A percentile compares a stretch with the other conserved stretches of the same genome.
Conservation (phyloP, 805 yeast species). For the Candida andamanensis region DNA sequence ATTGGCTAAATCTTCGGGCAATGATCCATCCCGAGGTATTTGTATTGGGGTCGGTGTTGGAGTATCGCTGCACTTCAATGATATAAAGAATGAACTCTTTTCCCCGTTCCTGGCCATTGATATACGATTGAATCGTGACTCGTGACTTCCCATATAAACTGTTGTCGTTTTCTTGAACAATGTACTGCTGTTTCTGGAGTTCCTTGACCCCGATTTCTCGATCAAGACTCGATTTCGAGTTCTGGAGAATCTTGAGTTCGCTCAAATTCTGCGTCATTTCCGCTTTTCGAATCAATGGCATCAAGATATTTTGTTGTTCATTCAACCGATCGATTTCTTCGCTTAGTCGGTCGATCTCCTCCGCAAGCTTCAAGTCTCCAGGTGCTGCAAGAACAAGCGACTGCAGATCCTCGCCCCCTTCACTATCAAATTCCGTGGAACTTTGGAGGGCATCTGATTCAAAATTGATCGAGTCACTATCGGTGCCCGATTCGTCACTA, state of each 20-base stretch:
- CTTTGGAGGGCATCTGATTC: slow-evolving; percentile 17
- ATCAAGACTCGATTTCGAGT: slow-evolving; percentile 61
- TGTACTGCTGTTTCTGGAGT: slow-evolving; percentile 70
- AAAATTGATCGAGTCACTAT: slow-evolving; percentile 24
- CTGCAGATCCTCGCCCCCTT: slow-evolving; percentile 7
- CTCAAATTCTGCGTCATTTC: slow-evolving; percentile 73
- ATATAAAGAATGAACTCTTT: slow-evolving; percentile 65
- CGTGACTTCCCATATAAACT: slow-evolving; percentile 65
- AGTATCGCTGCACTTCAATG: slow-evolving; percentile 62
- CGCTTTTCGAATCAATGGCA: slow-evolving; percentile 71
- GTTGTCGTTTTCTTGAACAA: slow-evolving; percentile 78
- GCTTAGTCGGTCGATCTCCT: slow-evolving; percentile 57
- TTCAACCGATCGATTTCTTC: slow-evolving; percentile 53
- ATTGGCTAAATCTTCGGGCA: slow-evolving; percentile 86
- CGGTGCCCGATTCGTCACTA: slow-evolving; percentile 30
- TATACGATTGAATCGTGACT: slow-evolving; percentile 48
- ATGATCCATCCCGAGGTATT: slow-evolving; percentile 79
- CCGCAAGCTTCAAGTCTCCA: slow-evolving; percentile 59
- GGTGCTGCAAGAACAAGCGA: slow-evolving; percentile 51
- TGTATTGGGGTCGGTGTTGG: slow-evolving; percentile 35
- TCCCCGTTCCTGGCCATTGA: slow-evolving; percentile 48
- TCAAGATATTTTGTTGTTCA: slow-evolving; percentile 60
- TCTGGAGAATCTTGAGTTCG: slow-evolving; percentile 62
- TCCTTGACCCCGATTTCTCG: slow-evolving; percentile 73
- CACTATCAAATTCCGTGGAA: slow-evolving; percentile 11